These are phyloP conservation scores for Pseudogymnoascus sp. DNA, from an alignment of 2,329 filamentous ascomycete species.

Conservation along the genomic window DNA sequence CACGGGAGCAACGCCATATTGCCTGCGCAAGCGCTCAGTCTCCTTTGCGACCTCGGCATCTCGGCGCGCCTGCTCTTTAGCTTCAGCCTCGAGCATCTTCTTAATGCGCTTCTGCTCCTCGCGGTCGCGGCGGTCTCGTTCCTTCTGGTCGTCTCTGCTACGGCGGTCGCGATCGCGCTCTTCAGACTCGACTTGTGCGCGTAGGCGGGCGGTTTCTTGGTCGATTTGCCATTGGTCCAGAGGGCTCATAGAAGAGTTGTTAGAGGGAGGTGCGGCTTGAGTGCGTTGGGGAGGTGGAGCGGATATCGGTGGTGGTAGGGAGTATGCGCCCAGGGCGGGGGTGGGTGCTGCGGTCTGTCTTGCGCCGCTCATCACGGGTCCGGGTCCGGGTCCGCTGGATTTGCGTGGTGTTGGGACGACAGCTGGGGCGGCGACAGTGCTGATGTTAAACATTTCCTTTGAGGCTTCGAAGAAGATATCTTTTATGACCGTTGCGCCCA, in stretches of 20 bases:
- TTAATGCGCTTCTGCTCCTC: conserved; percentile 53
- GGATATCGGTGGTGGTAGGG: conserved; percentile 19
- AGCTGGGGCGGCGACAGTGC: conserved; percentile 37
- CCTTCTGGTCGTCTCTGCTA: conserved; percentile 51
- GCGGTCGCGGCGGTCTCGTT: conserved; percentile 50
- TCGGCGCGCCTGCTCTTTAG: conserved; percentile 50
- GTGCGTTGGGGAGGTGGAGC: conserved; percentile 19
- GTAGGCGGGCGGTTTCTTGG: conserved; percentile 70
- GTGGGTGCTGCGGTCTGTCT: conserved; percentile 16
- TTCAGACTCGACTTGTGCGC: conserved; percentile 42
- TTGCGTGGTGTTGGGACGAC: conserved; percentile 18
- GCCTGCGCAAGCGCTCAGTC: conserved; percentile 68
- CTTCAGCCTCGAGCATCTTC: conserved; percentile 61
- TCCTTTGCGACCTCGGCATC: conserved; percentile 66
- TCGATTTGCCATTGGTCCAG: conserved; percentile 47
- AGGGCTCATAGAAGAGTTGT: conserved; percentile 28
- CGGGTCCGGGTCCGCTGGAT: conserved; percentile 22
- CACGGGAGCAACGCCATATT: conserved; percentile 49
- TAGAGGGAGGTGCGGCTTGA: conserved; percentile 20
- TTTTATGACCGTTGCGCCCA: conserved; percentile 58
- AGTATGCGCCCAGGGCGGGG: conserved; percentile 17
- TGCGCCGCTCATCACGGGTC: conserved; percentile 27
- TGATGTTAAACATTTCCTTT: conserved; percentile 73
- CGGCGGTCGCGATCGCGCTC: conserved; percentile 45
- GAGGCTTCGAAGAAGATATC: conserved; percentile 60